Evolutionary conservation across 345 rosid species (phyloP), one percentile per base, ranked within the genome.

Genomic region (Limnanthes douglasii): DNA sequence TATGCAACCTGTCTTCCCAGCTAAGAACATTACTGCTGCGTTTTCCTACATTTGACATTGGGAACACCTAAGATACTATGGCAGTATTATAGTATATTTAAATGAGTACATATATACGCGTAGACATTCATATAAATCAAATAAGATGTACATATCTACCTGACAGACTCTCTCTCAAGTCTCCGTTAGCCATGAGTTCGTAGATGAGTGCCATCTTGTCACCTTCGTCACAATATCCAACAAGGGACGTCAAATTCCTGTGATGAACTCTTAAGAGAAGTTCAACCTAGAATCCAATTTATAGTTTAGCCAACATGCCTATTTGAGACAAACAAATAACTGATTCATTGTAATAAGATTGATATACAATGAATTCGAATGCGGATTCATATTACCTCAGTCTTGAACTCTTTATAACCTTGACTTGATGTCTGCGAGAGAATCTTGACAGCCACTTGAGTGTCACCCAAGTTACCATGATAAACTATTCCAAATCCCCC

Each of bases 401-500:
- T 37, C 35, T 51, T 54, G 23, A 72, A 72, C 46, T 68, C 53
- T 12, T 50, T 53, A 4, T 42, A 54, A 5, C 81, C 76, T 35
- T 65, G 70, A 19, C 10, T 33, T 27, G 76, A 57, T 14, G 54
- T 46, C 11, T 26, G 39, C 35, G 76, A 69, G 2, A 68, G 60
- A 60, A 73, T 38, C 43, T 73, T 69, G 1, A 69, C 76, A 1
- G 77, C 73, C 12, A 69, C 81, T 57, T 62, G 54, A 25, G 58
- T 50, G 12, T 50, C 57, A 17, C 54, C 53, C 10, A 65, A 34
- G 0, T 9, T 15, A 8, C 73, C 76, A 2, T 53, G 56, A 42
- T 6, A 69, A 30, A 73, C 77, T 41, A 45, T 47, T 24, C 82
- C 77, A 16, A 66, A 73, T 9, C 73, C 73, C 28, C 77, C 73